Percentiles rank a stretch among this genome's conserved stretches.
Evolutionary conservation across 805 yeast genomes (phyloP).

Genomic region (Zygosaccharomyces gambellarensis): DNA sequence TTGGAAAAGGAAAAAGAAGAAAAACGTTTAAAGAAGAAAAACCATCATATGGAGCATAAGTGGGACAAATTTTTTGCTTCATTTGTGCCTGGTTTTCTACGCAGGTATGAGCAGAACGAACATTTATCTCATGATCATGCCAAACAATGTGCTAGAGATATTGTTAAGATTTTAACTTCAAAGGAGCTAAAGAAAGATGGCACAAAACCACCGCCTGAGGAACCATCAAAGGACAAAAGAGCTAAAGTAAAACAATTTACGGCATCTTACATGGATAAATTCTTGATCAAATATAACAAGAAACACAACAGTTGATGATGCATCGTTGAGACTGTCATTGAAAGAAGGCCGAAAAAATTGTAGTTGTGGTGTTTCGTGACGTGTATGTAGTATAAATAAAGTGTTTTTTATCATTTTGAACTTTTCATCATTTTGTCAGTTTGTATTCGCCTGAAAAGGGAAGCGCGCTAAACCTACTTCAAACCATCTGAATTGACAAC

Average conservation of each 20-base stretch:
- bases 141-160: constrained; percentile 75
- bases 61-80: constrained; percentile 55
- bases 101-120: constrained; percentile 51
- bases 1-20: constrained; percentile 24
- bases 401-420: background rate
- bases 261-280: constrained; percentile 62
- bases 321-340: constrained; percentile 1
- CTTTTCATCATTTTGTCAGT: background rate
- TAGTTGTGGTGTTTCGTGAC: background rate
- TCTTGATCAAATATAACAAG: constrained; percentile 42
- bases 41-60: constrained; percentile 24
- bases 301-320: constrained; percentile 35
- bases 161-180: constrained; percentile 57
- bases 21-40: constrained; percentile 19
- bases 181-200: constrained; percentile 53
- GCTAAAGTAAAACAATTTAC: constrained; percentile 65
- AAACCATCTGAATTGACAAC: background rate
- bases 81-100: constrained; percentile 73
- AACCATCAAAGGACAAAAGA: constrained; percentile 58
- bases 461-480: constrained; percentile 1
- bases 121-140: constrained; percentile 62
- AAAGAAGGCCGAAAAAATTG: background rate
- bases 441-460: constrained; percentile 6
- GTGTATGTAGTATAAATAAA: constrained; percentile 2
- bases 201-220: constrained; percentile 43